phyloP scores from a whole-genome alignment of 1,284 basidiomycete genomes.

The Ceratobasidium papillatum region DNA sequence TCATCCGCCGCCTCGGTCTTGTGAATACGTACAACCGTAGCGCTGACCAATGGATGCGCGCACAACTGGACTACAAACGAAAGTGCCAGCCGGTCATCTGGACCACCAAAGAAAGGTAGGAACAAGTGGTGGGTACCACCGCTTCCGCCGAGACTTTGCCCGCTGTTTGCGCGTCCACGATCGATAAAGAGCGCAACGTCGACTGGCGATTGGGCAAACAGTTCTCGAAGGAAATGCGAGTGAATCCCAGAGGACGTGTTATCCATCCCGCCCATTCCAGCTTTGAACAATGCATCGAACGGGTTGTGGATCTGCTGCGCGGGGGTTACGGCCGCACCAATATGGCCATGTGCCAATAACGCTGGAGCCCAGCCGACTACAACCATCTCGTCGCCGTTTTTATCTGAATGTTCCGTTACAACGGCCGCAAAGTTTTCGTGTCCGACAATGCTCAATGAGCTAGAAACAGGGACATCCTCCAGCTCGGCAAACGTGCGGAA shows the following conservation, averaged over 20 bases:
- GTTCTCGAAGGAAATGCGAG: conserved; percentile 58
- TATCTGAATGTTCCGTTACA: conserved; percentile 50
- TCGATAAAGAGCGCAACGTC: conserved; percentile 62
- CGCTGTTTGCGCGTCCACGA: conserved; percentile 50
- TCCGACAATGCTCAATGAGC: conserved; percentile 31
- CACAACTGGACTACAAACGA: conserved; percentile 59
- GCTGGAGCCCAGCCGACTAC: conserved; percentile 62
- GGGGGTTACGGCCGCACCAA: conserved; percentile 40
- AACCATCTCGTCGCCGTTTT: conserved; percentile 57
- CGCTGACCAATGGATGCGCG: conserved; percentile 52
- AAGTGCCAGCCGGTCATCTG: conserved; percentile 64
- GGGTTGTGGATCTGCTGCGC: conserved; percentile 45
- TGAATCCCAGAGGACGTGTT: conserved; percentile 38
- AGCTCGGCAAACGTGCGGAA: conserved; percentile 61
- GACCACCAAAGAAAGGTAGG: conserved; percentile 64
- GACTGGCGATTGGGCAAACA: conserved; percentile 56
- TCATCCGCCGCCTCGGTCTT: conserved; percentile 47
- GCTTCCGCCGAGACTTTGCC: conserved; percentile 47
- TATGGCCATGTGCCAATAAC: conserved; percentile 1
- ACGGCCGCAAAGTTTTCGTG: conserved; percentile 27
- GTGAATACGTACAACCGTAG: conserved; percentile 55
- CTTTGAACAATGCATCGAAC: conserved; percentile 48
- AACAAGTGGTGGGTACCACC: conserved; percentile 56
- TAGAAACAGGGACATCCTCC: conserved; percentile 56
- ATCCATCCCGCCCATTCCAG: conserved; percentile 48